Conservation (phyloP, 352 stramenopile genomes). For the Globisporangium paroecandrum region DNA sequence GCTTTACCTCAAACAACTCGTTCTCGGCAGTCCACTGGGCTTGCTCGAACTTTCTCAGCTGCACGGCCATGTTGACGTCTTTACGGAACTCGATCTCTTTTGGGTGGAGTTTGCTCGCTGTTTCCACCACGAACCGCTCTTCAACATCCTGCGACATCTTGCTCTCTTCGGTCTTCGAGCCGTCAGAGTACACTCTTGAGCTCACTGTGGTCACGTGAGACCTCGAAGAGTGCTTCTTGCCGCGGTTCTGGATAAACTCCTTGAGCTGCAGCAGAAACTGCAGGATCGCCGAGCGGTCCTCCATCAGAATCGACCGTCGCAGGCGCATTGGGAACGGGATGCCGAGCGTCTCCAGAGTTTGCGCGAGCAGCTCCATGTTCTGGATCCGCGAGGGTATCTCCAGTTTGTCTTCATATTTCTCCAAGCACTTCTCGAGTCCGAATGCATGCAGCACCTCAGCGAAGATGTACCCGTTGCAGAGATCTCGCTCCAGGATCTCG, state of each 20-base stretch:
- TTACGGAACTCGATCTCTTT: conserved; percentile 52
- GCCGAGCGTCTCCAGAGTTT: conserved; percentile 33
- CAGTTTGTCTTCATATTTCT: conserved; percentile 38
- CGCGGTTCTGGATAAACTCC: conserved; percentile 33
- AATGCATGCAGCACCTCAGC: conserved; percentile 53
- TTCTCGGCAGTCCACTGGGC: conserved; percentile 57
- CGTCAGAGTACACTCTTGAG: conserved; percentile 13
- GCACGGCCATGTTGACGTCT: conserved; percentile 62
- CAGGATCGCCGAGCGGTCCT: conserved; percentile 46
- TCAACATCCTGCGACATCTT: conserved; percentile 38
- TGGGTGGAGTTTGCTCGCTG: conserved; percentile 37
- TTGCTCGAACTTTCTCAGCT: conserved; percentile 62
- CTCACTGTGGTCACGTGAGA: not conserved
- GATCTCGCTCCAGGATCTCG: conserved; percentile 48
- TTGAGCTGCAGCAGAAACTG: conserved; percentile 67
- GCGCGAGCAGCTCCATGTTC: conserved; percentile 58
- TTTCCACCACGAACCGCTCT: conserved; percentile 50
- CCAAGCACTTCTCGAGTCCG: conserved; percentile 43
- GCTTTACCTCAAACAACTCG: conserved; percentile 30
- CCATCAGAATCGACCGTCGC: conserved; percentile 62
- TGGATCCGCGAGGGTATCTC: conserved; percentile 39
- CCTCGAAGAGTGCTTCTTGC: conserved; percentile 19
- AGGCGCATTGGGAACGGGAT: conserved; percentile 41
- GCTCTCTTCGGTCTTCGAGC: not conserved
- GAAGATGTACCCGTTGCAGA: conserved; percentile 68